Base-by-base conservation (phyloP, 2,329 filamentous ascomycete species). In the Claviceps digitariae region DNA sequence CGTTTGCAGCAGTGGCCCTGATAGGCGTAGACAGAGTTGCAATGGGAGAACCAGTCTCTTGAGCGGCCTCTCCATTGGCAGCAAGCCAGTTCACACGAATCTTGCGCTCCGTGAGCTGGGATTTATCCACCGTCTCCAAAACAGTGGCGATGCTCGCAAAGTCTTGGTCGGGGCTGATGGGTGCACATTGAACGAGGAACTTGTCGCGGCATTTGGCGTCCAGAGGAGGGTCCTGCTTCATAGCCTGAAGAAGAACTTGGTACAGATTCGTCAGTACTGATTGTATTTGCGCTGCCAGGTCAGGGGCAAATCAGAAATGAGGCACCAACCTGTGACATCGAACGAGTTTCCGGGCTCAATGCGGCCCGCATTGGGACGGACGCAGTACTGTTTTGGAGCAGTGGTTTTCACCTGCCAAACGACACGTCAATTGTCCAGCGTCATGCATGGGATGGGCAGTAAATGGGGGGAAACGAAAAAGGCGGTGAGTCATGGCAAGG, bases 301-400 rank as follows among this genome's bases (percentile, higher is more conserved):
- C 23, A n/a, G 25, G 21, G 23, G 10, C 21, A 20, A 17, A 4
- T 27, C n/a, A n/a, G 20, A 20, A 31, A 38, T 31, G 12, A 27
- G 25, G 3, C 21, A 21, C 47, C 29, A 45, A 95, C 90, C 90
- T 69, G 90, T 85, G 59, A 98, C 91, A 70, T 96, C 90, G 60
- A 98, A 90, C 69, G 87, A 80, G 69, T 86, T 81, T 61, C 90
- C 88, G 41, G 90, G 84, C 67, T 95, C 90, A 69, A 98, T 93
- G 68, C 90, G 87, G 63, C 93, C 93, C 51, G 90, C 95, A 76
- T 98, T 97, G 54, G 93, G 91, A 64, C 93, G 84, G 55, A 97
- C 91, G 69, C 93, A 97, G 74, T 98, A 98, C 91, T 97, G 93
- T 74, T 97, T 97, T 36, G 93, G 93, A 50, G 93, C 93, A 58